Evolutionary conservation across 1,284 basidiomycete genomes (phyloP).

Genomic region (Microbotryomycetes sp.): DNA sequence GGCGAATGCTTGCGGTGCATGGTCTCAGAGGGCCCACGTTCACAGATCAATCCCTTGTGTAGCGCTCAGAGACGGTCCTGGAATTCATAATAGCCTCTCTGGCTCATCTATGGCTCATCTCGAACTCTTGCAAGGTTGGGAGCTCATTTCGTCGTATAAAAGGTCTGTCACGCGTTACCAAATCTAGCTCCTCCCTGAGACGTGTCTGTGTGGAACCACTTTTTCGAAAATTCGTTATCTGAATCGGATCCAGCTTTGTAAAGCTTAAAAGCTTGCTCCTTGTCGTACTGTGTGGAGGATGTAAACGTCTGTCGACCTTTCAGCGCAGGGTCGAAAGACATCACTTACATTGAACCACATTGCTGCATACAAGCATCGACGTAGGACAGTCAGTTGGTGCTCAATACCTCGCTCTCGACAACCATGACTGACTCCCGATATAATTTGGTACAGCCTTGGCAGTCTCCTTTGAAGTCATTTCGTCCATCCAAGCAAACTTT

Average conservation of each 20-base stretch:
- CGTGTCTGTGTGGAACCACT: slow-evolving; percentile 4
- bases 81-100: no score
- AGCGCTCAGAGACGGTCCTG: no score
- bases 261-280: slow-evolving; percentile 9
- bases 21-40: no score
- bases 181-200: background rate
- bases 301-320: background rate
- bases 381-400: background rate
- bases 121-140: no score
- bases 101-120: no score
- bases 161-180: slow-evolving; percentile 20
- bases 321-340: no score
- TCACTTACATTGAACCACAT: background rate
- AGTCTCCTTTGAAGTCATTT: slow-evolving; percentile 31
- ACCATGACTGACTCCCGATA: slow-evolving; percentile 11
- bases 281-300: background rate
- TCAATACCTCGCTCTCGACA: no score
- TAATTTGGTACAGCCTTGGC: slow-evolving; percentile 30
- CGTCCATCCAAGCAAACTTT: slow-evolving; percentile 34
- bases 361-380: background rate
- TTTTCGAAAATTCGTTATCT: slow-evolving; percentile 4
- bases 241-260: slow-evolving; percentile 1
- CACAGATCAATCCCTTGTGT: no score
- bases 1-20: no score
- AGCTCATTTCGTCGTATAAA: no score